phyloP scores from a whole-genome alignment of 768 basidiomycete species.

The Mycena capillaripes region DNA sequence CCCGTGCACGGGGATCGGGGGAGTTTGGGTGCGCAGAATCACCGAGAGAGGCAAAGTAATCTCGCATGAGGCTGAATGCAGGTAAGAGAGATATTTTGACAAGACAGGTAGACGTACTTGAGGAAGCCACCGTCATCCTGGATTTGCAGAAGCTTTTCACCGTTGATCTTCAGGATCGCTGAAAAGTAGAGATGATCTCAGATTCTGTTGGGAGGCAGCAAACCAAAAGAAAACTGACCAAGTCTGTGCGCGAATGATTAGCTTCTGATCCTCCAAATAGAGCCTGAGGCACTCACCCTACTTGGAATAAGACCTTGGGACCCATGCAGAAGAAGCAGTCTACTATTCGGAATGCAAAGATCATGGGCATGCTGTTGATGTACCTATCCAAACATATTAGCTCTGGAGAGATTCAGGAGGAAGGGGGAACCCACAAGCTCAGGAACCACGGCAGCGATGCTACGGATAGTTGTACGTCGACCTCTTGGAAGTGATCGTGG shows the following conservation, averaged over 20 bases:
- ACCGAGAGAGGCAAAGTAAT: conserved; percentile 94
- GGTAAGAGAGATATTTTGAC: background rate
- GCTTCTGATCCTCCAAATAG: background rate
- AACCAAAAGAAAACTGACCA: conserved; percentile 57
- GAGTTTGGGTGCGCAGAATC: conserved; percentile 95
- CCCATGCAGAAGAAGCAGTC: conserved; percentile 99
- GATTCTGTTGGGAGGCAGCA: background rate
- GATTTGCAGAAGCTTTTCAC: conserved; percentile 89
- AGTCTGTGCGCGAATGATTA: conserved; percentile 42
- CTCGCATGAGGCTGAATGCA: conserved; percentile 84
- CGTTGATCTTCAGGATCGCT: conserved; percentile 99
- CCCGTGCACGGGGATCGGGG: conserved; percentile 87
- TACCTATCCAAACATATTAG: conserved; percentile 59
- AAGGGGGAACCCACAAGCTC: conserved; percentile 78
- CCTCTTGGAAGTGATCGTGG: conserved; percentile 89
- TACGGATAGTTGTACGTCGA: conserved; percentile 97
- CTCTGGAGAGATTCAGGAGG: background rate
- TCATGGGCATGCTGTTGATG: conserved; percentile 96
- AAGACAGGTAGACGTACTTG: conserved; percentile 66
- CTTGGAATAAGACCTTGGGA: conserved; percentile 98
- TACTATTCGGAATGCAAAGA: conserved; percentile 97
- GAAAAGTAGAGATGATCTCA: conserved; percentile 21
- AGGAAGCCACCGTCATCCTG: conserved; percentile 98
- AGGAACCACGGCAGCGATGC: conserved; percentile 99
- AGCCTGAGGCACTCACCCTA: conserved; percentile 74